Evolutionary conservation across 2,329 filamentous ascomycete species (phyloP), one percentile per base, ranked within the genome.

Genomic region (Colletotrichum sp.): DNA sequence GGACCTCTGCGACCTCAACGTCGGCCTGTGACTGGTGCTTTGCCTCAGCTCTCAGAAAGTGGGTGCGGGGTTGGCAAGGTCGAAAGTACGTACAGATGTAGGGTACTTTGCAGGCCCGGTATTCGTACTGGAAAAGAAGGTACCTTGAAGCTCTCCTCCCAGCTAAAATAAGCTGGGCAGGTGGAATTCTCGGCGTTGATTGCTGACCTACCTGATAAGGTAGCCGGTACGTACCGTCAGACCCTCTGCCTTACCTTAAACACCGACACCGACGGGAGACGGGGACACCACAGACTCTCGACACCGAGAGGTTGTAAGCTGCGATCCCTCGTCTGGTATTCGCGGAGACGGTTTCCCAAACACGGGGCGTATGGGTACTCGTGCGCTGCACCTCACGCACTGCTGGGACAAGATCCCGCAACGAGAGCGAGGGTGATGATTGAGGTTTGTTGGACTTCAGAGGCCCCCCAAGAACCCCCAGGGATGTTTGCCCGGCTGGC

Each of bases 321-420:
- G 64, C 26, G 44, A 62, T 44, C 30, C 30, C 36, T 65, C 44
- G 55, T 73, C 70, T 60, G 64, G 44, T 73, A 24, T 60, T 73
- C 44, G 36, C 69, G 63, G 63, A 36, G 70, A 73, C 48, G 28
- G 15, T 44, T 59, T 65, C 30, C 44, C 64, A 75, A 60, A 73
- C 70, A 73, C 59, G 59, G 64, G 44, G 48, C 64, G 73, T 73
- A 57, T 68, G 70, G 70, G 22, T 59, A 36, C 57, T 68, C 57
- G 70, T 64, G 69, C 64, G 32, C 26, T 59, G 62, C 34, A 64
- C n/a, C 34, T 64, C 62, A 64, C 34, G 32, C 62, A 64, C 57
- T 13, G 57, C 57, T 34, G 59, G 59, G 22, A 32, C 59, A 32
- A 15, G 22, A 22, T 24, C 44, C n/a, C 6, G 44, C 6, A 22